These are phyloP conservation scores for Botrytis porri DNA, from an alignment of 2,329 filamentous ascomycete genomes.

Conservation along the genomic window DNA sequence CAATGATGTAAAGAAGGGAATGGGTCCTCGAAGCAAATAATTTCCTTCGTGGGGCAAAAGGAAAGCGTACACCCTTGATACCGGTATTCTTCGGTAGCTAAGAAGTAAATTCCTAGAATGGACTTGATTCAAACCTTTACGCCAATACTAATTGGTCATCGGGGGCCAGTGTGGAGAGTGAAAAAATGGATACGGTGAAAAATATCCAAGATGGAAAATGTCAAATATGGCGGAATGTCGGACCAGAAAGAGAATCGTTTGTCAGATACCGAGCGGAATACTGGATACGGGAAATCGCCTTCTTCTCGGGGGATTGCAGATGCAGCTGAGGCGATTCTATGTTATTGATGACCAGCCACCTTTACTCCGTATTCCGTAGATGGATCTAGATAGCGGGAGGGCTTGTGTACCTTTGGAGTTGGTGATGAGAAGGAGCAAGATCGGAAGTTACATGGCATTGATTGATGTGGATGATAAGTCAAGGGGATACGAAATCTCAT, in stretches of 20 bases:
- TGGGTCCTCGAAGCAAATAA: slow-evolving; percentile 9
- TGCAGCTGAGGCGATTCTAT: not conserved
- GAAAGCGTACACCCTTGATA: not conserved
- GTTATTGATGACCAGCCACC: not conserved
- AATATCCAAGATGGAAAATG: not conserved
- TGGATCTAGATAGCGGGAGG: not conserved
- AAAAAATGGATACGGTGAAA: not conserved
- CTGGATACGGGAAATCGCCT: not conserved
- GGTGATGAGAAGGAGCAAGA: not conserved
- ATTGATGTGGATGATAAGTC: not conserved
- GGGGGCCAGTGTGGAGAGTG: not conserved
- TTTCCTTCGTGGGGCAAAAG: slow-evolving; percentile 14
- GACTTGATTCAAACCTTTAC: not conserved
- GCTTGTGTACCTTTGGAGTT: not conserved
- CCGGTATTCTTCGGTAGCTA: not conserved
- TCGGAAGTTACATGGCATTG: no score
- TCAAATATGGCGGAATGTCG: not conserved
- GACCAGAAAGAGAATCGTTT: slow-evolving; percentile 5
- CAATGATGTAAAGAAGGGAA: not conserved
- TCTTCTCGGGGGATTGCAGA: not conserved
- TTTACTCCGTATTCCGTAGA: not conserved
- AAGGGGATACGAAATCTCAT: not conserved
- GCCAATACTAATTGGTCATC: not conserved
- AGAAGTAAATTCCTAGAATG: not conserved
- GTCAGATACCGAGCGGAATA: slow-evolving; percentile 11